Base-by-base conservation (phyloP, 1,284 basidiomycete genomes). In the Hymenochaete sp. region DNA sequence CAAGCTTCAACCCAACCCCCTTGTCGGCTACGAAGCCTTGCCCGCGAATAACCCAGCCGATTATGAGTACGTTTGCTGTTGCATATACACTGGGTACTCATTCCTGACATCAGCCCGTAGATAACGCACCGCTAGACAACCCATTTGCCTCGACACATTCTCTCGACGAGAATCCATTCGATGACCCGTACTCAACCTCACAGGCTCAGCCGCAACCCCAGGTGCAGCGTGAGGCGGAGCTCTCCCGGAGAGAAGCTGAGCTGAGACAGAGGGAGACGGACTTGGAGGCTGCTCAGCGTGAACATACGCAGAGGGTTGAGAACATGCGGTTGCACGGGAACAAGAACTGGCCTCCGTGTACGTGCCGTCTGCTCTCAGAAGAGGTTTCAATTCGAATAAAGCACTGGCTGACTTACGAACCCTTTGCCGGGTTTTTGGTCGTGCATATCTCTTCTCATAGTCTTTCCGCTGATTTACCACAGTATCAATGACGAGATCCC, bases 391-490 rank as follows among this genome's bases (percentile, higher is more conserved):
- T n/a, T n/a, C n/a, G n/a, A n/a, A n/a, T n/a, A n/a, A n/a, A n/a
- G n/a, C n/a, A n/a, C n/a, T n/a, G n/a, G n/a, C n/a, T n/a, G n/a
- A n/a, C n/a, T n/a, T n/a, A n/a, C n/a, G 19, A 38, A 21, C 33
- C 14, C n/a, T 16, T 16, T 18, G 10, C 10, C 26, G 45, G 37
- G 33, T 29, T 48, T 37, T 44, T 41, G 48, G n/a, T n/a, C n/a
- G n/a, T n/a, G n/a, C n/a, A n/a, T n/a, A n/a, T n/a, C n/a, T n/a
- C n/a, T 47, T 43, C 53, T 5, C 14, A 11, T 63, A 92, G 89
- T 93, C 73, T 93, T 83, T 60, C 95, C 93, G 16, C 68, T 98
- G 56, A 83, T 98, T 60, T 96, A 83, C 67, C 95, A 98, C 65
- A 85, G 89, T 48, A 93, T 98, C 56, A 62, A 71, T 49, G 82